Evolutionary conservation across 371 early-diverging fungal species (phyloP).

Genomic region (Syncephalastrum monosporum): DNA sequence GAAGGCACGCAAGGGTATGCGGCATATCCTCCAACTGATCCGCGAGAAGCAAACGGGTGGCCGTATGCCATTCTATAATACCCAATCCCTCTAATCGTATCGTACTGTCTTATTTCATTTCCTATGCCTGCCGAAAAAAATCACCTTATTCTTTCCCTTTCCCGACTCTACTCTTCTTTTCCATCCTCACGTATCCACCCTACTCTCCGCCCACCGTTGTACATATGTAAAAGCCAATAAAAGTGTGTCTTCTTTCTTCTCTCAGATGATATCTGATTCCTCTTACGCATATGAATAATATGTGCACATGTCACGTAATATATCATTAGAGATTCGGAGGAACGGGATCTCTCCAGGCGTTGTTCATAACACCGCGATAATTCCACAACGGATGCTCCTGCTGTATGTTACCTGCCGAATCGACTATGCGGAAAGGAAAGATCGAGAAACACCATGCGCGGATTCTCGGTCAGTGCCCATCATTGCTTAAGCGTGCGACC

Average conservation of each 20-base stretch:
- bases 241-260: too few relatives aligned
- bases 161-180: too few relatives aligned
- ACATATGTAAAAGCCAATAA: too few relatives aligned
- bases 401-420: slow-evolving; percentile 76
- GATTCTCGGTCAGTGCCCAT: neutral
- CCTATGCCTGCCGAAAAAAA: too few relatives aligned
- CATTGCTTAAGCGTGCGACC: neutral
- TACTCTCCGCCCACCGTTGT: too few relatives aligned
- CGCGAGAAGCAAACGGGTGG: slow-evolving; percentile 55
- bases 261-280: too few relatives aligned
- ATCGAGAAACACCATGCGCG: neutral
- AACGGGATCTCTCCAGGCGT: slow-evolving; percentile 46
- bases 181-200: too few relatives aligned
- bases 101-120: too few relatives aligned
- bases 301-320: too few relatives aligned
- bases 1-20: slow-evolving; percentile 86
- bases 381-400: slow-evolving; percentile 82
- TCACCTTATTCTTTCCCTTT: too few relatives aligned
- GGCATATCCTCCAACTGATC: slow-evolving; percentile 80
- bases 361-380: slow-evolving; percentile 84
- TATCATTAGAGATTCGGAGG: neutral
- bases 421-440: slow-evolving; percentile 38
- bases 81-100: slow-evolving; percentile 1
- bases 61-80: slow-evolving; percentile 18
- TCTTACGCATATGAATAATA: too few relatives aligned